phyloP scores from a whole-genome alignment of 2,329 filamentous ascomycete species.

The Cladorrhinum sp. region DNA sequence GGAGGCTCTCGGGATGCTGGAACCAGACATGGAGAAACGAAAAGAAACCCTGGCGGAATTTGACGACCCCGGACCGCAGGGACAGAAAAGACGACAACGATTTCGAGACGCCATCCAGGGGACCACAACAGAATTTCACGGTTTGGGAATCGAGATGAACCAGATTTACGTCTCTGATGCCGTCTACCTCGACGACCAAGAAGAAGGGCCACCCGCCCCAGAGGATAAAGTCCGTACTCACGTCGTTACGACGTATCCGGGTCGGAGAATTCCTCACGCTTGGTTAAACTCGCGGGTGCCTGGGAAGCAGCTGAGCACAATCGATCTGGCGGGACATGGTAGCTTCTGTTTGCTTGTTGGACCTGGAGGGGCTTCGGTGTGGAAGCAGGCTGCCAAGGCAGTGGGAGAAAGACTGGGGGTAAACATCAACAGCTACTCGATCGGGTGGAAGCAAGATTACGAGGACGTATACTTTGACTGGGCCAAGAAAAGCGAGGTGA shows the following conservation, averaged over 20 bases:
- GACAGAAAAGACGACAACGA: conserved; percentile 36
- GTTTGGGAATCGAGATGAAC: conserved; percentile 58
- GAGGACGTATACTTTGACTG: conserved; percentile 63
- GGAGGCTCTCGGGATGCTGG: conserved; percentile 44
- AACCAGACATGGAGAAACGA: conserved; percentile 39
- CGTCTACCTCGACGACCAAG: conserved; percentile 45
- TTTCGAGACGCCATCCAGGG: conserved; percentile 42
- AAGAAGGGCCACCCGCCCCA: conserved; percentile 20
- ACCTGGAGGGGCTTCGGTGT: conserved; percentile 49
- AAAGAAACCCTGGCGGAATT: conserved; percentile 41
- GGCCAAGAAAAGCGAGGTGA: conserved; percentile 50
- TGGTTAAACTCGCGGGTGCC: conserved; percentile 56
- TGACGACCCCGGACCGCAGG: conserved; percentile 35
- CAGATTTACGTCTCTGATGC: conserved; percentile 50
- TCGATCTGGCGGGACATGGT: conserved; percentile 58
- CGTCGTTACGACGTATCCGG: conserved; percentile 54
- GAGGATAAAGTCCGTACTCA: conserved; percentile 43
- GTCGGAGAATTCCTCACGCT: conserved; percentile 58
- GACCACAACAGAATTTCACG: conserved; percentile 51
- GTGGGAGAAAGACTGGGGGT: conserved; percentile 42
- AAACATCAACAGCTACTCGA: conserved; percentile 46
- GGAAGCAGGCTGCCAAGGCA: conserved; percentile 48
- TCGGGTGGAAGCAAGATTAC: conserved; percentile 58
- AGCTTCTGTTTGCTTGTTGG: conserved; percentile 51
- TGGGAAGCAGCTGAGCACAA: conserved; percentile 48